A percentile compares a stretch with the other conserved stretches of the same genome.
Evolutionary conservation across 2,329 filamentous ascomycete genomes (phyloP).

Genomic region (Sclerotinia glacialis): DNA sequence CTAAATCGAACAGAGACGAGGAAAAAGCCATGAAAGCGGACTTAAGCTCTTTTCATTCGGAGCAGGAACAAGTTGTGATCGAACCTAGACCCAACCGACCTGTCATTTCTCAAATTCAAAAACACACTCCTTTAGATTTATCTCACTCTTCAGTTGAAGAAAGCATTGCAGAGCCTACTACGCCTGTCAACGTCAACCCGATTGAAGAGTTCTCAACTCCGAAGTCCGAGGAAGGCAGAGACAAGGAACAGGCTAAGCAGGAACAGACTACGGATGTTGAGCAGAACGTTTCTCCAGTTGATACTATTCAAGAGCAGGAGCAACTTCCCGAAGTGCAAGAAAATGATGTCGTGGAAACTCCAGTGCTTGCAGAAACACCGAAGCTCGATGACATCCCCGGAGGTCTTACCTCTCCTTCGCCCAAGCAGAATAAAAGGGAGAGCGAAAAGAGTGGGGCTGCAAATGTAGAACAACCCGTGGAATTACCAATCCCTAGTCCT

Average conservation of each 20-base stretch:
- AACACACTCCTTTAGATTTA: background rate
- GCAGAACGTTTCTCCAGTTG: background rate
- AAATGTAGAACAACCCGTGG: background rate
- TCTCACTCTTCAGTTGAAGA: constrained; percentile 14
- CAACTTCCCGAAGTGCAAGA: background rate
- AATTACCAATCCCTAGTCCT: constrained; percentile 17
- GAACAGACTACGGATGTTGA: constrained; percentile 16
- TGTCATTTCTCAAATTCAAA: background rate
- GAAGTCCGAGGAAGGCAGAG: constrained; percentile 31
- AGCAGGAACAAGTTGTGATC: constrained; percentile 3
- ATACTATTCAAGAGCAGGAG: constrained; percentile 5
- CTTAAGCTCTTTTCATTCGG: background rate
- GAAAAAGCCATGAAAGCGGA: background rate
- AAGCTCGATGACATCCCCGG: background rate
- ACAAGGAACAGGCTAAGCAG: constrained; percentile 27
- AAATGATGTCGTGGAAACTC: background rate
- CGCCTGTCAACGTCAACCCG: constrained; percentile 8
- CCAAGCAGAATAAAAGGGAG: background rate
- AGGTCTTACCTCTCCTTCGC: background rate
- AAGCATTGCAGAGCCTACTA: background rate
- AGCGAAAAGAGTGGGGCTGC: background rate
- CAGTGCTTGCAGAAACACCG: background rate
- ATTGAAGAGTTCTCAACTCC: constrained; percentile 12
- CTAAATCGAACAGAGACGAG: background rate
- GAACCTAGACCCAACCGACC: constrained; percentile 7